These are phyloP conservation scores for Tylopilus balloui DNA, from an alignment of 768 basidiomycete species.

Conservation along the genomic window DNA sequence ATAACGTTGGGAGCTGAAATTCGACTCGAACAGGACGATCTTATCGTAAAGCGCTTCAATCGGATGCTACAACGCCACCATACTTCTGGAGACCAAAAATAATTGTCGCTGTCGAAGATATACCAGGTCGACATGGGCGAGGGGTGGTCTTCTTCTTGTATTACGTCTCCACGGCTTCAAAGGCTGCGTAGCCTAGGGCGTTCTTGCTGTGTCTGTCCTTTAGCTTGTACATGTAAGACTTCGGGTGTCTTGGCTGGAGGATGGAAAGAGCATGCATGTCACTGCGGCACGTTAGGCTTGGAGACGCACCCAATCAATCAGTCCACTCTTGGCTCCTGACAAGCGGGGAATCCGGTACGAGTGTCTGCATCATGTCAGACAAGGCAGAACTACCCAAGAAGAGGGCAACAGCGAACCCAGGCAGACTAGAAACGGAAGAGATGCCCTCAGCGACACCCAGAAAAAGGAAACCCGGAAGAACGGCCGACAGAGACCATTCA, in stretches of 20 bases:
- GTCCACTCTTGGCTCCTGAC: constrained; percentile 12
- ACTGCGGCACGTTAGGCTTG: constrained; percentile 20
- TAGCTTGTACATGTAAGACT: not conserved
- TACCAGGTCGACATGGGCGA: not conserved
- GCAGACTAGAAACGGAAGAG: constrained; percentile 17
- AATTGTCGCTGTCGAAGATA: not conserved
- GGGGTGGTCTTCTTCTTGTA: not conserved
- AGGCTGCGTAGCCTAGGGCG: no score
- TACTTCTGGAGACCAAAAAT: constrained; percentile 3
- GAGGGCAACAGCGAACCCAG: constrained; percentile 16
- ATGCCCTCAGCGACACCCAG: constrained; percentile 13
- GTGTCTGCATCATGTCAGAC: constrained; percentile 24
- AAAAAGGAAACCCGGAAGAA: constrained; percentile 28
- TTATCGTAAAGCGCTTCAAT: not conserved
- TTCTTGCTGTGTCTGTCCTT: not conserved
- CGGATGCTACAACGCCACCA: constrained; percentile 6
- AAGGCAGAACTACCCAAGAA: constrained; percentile 23
- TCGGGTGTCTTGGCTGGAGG: not conserved
- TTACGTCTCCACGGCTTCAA: not conserved
- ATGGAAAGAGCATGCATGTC: constrained; percentile 1
- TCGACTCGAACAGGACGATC: not conserved
- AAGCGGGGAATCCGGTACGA: constrained; percentile 7
- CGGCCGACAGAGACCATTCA: constrained; percentile 10
- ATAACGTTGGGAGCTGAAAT: not conserved
- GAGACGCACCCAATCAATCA: constrained; percentile 28